Base-by-base conservation (phyloP, 495 filamentous ascomycete genomes). In the Penicillium paradoxum region DNA sequence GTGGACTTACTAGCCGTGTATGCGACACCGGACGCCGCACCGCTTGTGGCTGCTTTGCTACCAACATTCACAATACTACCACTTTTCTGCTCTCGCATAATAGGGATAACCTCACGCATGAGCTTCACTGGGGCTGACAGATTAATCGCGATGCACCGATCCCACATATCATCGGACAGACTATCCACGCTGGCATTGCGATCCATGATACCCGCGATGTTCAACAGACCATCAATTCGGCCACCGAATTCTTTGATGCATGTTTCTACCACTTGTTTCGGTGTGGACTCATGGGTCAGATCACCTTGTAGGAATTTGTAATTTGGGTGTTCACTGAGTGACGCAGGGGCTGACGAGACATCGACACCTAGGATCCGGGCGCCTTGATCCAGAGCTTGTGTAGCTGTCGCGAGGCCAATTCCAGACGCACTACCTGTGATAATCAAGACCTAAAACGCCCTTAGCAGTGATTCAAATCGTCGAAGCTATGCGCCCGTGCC, bases 131-230 rank as follows among this genome's bases (percentile, higher is more conserved):
- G 43, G 0, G 43, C 43, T 2, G 43, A 33, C 17, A 45, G n/a
- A 9, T 45, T 45, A 11, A 45, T n/a, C n/a, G 43, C 17, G n/a
- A 45, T 45, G 27, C 43, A 45, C 19, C 43, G 27, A 13, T 45
- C 5, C 73, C 73, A 36, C 54, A 56, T 37, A 8, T 24, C 24
- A 18, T 50, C 65, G 17, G 51, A 61, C 9, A 72, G 46, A 4
- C 46, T 48, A 52, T 73, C 70, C 1, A 68, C 71, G 36, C 54
- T 59, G 41, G 49, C 40, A 44, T 67, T 73, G 39, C 59, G 60
- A 58, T 76, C 73, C 63, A 74, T 66, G 17, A 73, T 48, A 14
- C 72, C 72, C 0, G 73, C 71, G 6, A 73, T 60, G 49, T 74
- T 76, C 34, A 73, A 53, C 7, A 76, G 59, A 17, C 67, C 65